These are phyloP conservation scores for Heritiera fomes DNA, from an alignment of 345 rosid species.

Conservation along the genomic window DNA sequence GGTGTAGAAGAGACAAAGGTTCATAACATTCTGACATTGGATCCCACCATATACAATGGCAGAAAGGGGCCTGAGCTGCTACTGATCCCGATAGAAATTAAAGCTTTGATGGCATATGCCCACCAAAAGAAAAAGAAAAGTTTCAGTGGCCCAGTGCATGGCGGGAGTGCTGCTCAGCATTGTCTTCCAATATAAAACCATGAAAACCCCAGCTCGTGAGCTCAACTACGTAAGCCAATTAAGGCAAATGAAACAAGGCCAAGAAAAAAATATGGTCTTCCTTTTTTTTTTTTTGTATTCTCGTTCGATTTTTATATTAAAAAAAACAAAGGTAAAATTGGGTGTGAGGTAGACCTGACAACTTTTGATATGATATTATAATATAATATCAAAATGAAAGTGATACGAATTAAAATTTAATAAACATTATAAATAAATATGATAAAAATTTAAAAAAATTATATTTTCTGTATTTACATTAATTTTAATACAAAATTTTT, in stretches of 20 bases:
- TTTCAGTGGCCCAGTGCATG: not conserved
- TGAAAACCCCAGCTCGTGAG: not conserved
- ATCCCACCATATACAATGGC: conserved; percentile 13
- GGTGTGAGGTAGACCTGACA: no score
- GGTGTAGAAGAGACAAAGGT: not conserved
- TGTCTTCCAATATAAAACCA: conserved; percentile 15
- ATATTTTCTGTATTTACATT: no score
- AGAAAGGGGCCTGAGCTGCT: not conserved
- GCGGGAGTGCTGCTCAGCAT: not conserved
- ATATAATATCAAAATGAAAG: no score
- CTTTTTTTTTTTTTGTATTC: no score
- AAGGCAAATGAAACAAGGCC: not conserved
- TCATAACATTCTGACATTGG: not conserved
- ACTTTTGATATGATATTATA: no score
- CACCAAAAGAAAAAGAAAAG: not conserved
- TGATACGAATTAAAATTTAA: no score
- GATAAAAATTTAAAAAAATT: no score
- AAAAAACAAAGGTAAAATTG: no score
- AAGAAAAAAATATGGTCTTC: no score
- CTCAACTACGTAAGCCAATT: conserved; percentile 16
- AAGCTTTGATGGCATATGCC: not conserved
- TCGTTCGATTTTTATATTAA: no score
- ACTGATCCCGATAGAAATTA: not conserved
- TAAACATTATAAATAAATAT: no score
- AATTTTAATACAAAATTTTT: no score